Evolutionary conservation across 495 filamentous ascomycete species (phyloP), one percentile per base, ranked within the genome.

Genomic region (Aspergillus bertholletiae): DNA sequence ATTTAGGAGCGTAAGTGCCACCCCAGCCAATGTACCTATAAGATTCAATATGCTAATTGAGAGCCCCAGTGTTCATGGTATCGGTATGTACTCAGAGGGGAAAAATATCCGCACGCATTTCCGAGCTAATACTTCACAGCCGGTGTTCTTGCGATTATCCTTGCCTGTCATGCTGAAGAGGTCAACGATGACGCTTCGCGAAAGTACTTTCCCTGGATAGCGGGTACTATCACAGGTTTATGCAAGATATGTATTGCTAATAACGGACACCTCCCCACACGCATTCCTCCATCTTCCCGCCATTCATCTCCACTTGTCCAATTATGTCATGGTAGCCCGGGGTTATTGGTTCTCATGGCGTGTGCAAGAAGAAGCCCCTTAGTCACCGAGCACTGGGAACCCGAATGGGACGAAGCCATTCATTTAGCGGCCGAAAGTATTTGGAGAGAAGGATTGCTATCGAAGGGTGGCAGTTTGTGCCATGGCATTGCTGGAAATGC

Each of bases 401-500:
- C 74, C 5, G 64, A 67, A 21, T 80, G 74, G 74, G 67, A 78
- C 20, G 57, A 68, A 48, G 63, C 72, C 7, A 66, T 71, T 18
- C 59, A 62, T 32, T 48, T 69, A 18, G 68, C 64, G 9, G 69
- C 66, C n/a, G 57, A 74, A 23, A 66, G 68, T n/a, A 60, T 74
- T 8, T 80, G 77, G 77, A 65, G 74, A 49, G 68, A 80, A 63
- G 75, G 76, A 0, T 59, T 80, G 0, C 62, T 79, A 5, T 70
- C 66, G n/a, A 79, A 80, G 51, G 77, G 77, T 20, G 74, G 74
- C 0, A 67, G 73, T 43, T 43, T 80, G 7, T 80, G 77, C 50
- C 77, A 80, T 51, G 77, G 75, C 0, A 67, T 78, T 40, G 55
- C 74, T 0, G 76, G 77, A 17, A 80, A 80, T 50, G 71, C 65